Evolutionary conservation across 148 eudicot species (phyloP), one percentile per base, ranked within the genome.

Genomic region (Suaeda aralocaspica): DNA sequence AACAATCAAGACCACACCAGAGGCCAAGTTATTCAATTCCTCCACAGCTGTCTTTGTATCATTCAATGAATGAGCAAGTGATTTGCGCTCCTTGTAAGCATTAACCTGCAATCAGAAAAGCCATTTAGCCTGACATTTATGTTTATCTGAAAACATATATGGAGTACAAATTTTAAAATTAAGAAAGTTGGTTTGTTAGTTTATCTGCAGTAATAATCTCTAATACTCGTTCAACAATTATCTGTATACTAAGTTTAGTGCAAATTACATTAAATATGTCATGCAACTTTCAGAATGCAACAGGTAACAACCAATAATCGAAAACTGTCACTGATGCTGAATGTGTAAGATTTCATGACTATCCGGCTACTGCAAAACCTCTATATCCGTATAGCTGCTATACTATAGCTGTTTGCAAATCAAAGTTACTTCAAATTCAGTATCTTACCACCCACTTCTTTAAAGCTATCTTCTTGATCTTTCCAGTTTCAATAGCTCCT

Each of bases 31-130:
- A 83, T 90, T 88, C 72, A 92, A 80, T 74, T 92, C 89, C 59
- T 92, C 87, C 11, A 92, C 83, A 8, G 96, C 98, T 59, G 98
- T 89, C 78, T 92, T 92, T 0, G 93, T 84, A 60, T 92, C 98
- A 24, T 77, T 83, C 15, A 92, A 69, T 24, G 98, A 89, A 78
- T 74, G 87, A 2, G 96, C 88, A 26, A 92, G 84, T 51, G 80
- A 81, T 81, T 86, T 92, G 30, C 91, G 81, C 69, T 90, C 98
- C 28, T 79, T 74, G 77, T 89, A 89, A 62, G 88, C 86, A 76
- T 90, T 81, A 31, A 90, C 91, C 97, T 92, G 79, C 58, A 76
- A 36, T 3, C 8, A 4, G 8, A 4, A 36, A 36, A 36, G 8
- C 41, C 41, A 36, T 36, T 36, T 36, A 3, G 41, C 8, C 8